A percentile compares a stretch with the other conserved stretches of the same genome.
Conservation (phyloP, 129 eudicot genomes). For the Deinandra increscens region DNA sequence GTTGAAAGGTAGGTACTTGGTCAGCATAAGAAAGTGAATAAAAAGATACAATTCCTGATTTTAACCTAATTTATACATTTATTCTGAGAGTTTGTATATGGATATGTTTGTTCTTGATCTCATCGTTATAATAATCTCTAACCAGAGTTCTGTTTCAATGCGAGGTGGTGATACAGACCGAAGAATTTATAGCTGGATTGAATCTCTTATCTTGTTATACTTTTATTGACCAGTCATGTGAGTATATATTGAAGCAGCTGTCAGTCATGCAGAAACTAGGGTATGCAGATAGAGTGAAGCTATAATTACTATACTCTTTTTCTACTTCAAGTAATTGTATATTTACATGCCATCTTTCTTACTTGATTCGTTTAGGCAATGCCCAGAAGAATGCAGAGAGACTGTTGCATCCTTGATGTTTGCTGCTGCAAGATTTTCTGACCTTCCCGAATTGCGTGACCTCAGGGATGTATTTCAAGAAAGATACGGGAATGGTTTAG, state of each 20-base stretch:
- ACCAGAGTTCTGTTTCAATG: constrained; percentile 27
- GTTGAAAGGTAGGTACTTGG: constrained; percentile 1
- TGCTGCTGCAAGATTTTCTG: constrained; percentile 98
- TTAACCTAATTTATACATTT: not conserved
- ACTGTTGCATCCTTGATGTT: constrained; percentile 83
- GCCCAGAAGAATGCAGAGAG: constrained; percentile 95
- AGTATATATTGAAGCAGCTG: constrained; percentile 65
- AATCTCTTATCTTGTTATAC: constrained; percentile 63
- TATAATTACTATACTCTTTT: constrained; percentile 5
- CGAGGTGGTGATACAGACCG: constrained; percentile 64
- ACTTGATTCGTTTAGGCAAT: constrained; percentile 55
- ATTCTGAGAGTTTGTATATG: not conserved
- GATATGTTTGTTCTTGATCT: constrained; percentile 12
- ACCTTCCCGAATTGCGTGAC: constrained; percentile 91
- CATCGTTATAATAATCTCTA: constrained; percentile 24
- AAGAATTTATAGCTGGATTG: constrained; percentile 71
- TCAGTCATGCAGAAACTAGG: constrained; percentile 83
- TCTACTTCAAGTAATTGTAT: not conserved
- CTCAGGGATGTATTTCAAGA: constrained; percentile 80
- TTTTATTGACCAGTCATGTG: constrained; percentile 79
- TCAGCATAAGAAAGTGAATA: constrained; percentile 13
- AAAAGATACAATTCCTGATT: constrained; percentile 10
- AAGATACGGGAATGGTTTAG: constrained; percentile 80
- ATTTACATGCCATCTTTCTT: not conserved
- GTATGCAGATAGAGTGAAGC: constrained; percentile 40